A percentile compares a stretch with the other conserved stretches of the same genome.
Evolutionary conservation across 2,329 filamentous ascomycete genomes (phyloP).

Genomic region (Aspergillus calidoustus): DNA sequence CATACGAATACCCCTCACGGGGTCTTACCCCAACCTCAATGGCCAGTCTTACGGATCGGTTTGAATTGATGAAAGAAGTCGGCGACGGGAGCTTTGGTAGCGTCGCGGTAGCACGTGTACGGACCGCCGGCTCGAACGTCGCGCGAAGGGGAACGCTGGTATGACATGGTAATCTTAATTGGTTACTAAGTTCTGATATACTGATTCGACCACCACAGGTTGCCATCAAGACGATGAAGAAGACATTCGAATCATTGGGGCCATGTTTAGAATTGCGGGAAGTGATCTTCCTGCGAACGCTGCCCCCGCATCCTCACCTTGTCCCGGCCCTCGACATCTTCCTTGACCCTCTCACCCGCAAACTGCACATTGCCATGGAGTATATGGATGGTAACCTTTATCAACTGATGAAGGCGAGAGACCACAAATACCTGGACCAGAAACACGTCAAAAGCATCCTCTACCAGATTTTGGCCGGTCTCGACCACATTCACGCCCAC

Average conservation of each 20-base stretch:
- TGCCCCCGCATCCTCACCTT: conserved; percentile 86
- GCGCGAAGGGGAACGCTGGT: conserved; percentile 92
- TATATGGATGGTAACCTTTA: conserved; percentile 99
- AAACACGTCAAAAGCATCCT: conserved; percentile 96
- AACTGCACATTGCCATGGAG: conserved; percentile 98
- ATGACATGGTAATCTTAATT: conserved; percentile 45
- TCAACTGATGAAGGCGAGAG: conserved; percentile 96
- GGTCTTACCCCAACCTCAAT: conserved; percentile 54
- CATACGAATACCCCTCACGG: conserved; percentile 72
- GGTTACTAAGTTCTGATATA: conserved; percentile 7
- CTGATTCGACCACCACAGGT: conserved; percentile 62
- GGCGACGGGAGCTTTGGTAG: conserved; percentile 98
- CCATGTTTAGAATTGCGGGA: conserved; percentile 93
- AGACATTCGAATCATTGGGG: conserved; percentile 90
- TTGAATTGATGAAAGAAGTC: conserved; percentile 96
- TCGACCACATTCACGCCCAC: conserved; percentile 97
- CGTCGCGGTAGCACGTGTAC: conserved; percentile 87
- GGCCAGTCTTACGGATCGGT: conserved; percentile 80
- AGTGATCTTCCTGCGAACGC: conserved; percentile 90
- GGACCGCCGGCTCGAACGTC: conserved; percentile 84
- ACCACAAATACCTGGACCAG: conserved; percentile 91
- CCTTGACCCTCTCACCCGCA: conserved; percentile 92
- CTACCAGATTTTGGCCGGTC: conserved; percentile 92
- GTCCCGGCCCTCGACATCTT: conserved; percentile 99
- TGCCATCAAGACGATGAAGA: conserved; percentile 99